Base-by-base conservation (phyloP, 192 early-diverging fungal species). In the Ambispora gerdemannii region DNA sequence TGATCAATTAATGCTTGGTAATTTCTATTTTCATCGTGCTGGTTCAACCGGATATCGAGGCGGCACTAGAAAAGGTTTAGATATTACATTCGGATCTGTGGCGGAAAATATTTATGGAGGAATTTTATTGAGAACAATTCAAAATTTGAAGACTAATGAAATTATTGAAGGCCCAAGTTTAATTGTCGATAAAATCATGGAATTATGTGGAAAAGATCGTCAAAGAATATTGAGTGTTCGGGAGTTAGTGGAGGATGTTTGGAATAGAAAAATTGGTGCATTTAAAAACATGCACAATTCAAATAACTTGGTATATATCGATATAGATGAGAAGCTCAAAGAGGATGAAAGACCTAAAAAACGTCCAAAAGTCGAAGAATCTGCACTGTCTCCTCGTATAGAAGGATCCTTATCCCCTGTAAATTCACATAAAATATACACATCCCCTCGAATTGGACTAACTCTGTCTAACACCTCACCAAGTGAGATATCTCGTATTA, bases 121-220 rank as follows among this genome's bases (percentile, higher is more conserved):
- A 43, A 76, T 76, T 59, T 67, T 76, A 35, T 62, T 76, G 36
- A 61, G 75, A 36, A 33, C 66, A 28, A 76, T 76, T 62, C 51
- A 72, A 60, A 63, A 76, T 61, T 55, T 72, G 33, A n/a, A 50
- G n/a, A 72, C 47, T 31, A 61, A 60, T 27, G 59, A 28, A 61
- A 51, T 76, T 19, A 72, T 76, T 28, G 75, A 76, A 68, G 75
- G 75, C 36, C 75, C 75, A 55, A 68, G 75, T 52, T 53, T 76
- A 60, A 38, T 76, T 50, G 75, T 76, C 50, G 75, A 76, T 34
- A 60, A 72, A 38, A 72, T 76, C 56, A 50, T 76, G 13, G 43
- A 60, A 32, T 19, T 28, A 43, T 70, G 68, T 60, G 55, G 15
- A 17, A 36, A 47, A 8, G 31, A 50, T 60, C 24, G 32, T n/a